phyloP scores from a whole-genome alignment of 257 asterid species.

The Ocimum tenuiflorum region DNA sequence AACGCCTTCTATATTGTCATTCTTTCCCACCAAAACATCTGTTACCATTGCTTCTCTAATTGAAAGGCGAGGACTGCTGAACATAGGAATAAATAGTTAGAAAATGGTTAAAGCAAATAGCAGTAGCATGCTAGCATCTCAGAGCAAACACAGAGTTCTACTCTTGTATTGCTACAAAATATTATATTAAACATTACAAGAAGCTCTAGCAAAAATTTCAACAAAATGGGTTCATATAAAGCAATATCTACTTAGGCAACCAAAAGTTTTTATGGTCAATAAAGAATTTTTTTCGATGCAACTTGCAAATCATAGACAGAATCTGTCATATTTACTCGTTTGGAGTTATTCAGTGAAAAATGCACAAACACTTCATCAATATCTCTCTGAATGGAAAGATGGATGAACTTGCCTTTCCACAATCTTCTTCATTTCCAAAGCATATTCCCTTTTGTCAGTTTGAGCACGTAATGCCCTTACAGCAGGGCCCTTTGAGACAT shows the following conservation, averaged over 20 bases:
- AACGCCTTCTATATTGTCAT: slow-evolving; percentile 88
- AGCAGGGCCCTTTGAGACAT: slow-evolving; percentile 93
- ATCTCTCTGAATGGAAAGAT: no score
- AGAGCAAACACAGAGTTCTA: slow-evolving; percentile 3
- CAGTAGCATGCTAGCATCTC: no score
- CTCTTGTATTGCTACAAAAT: background rate
- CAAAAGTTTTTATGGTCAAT: background rate
- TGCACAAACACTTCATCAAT: background rate
- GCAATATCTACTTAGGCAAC: background rate
- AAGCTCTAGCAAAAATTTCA: background rate
- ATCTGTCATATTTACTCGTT: background rate
- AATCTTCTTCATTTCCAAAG: slow-evolving; percentile 81
- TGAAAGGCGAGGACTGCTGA: slow-evolving; percentile 70
- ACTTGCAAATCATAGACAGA: background rate
- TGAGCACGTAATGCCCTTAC: slow-evolving; percentile 99
- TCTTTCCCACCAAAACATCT: slow-evolving; percentile 74
- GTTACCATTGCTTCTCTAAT: slow-evolving; percentile 98
- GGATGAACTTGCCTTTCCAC: slow-evolving; percentile 73
- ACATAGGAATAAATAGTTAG: slow-evolving; percentile 35
- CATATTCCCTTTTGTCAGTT: slow-evolving; percentile 98
- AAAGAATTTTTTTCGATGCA: background rate
- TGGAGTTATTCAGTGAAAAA: background rate
- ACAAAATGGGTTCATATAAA: background rate
- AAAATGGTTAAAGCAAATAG: slow-evolving; percentile 1
- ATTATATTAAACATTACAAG: background rate